Evolutionary conservation across 139 green algal species (phyloP), one percentile per base, ranked within the genome.

Genomic region (Chlamydomonas schloesseri): DNA sequence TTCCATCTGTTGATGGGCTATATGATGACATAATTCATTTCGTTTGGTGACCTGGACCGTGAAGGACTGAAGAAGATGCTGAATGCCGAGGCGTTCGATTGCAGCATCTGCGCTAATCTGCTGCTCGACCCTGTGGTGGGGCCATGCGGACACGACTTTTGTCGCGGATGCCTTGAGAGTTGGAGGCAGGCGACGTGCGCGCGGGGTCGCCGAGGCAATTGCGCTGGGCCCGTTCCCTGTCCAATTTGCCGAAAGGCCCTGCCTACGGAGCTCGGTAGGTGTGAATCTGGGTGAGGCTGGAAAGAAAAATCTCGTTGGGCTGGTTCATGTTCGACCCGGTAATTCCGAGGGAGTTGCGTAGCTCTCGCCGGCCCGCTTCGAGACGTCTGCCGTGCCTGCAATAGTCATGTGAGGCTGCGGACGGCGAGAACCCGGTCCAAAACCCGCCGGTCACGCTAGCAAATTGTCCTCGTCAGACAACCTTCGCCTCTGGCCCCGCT

Each of bases 91-190:
- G 20, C 47, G 4, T 84, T 64, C 42, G 78, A 84, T 1, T 84
- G 78, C 47, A 17, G 64, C 6, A 67, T 84, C 23, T 84, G 78
- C 33, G 26, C 33, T 0, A 74, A 67, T 42, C 15, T 84, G 3
- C 34, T 84, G 26, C 64, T 84, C n/a, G 78, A 84, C 60, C 78
- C 78, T 15, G 78, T 84, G 2, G 78, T 84, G 17, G 42, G 42
- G 26, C 62, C 64, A 0, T 84, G 78, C 46, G 78, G 78, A 3
- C 78, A 84, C 64, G 78, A 84, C 23, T 74, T 73, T 5, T 84
- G 78, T 46, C 0, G 21, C 5, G 37, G 4, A 0, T 83, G 77
- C 29, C 29, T 73, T 15, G 15, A 4, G 28, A 24, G 36, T 17
- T 82, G 58, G 75, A 34, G 58, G 4, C 28, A 23, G 5, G 33